Base-by-base conservation (phyloP, 73 alveolate genomes). In the Paramecium bursaria region DNA sequence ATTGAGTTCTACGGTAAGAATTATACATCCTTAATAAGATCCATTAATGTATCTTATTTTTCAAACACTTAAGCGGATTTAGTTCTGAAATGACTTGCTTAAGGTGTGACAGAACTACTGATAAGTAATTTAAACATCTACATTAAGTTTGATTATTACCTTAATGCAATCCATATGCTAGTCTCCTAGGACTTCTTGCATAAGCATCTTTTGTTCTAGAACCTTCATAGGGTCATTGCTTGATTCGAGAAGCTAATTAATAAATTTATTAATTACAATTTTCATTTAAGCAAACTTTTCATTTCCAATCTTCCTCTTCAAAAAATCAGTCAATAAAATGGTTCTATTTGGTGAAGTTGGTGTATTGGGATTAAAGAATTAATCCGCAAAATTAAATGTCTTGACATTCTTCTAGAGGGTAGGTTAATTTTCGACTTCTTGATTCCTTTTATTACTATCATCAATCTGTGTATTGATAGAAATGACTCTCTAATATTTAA, bases 331-430 rank as follows among this genome's bases (percentile, higher is more conserved):
- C 44, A 67, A 67, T 42, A 67, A 39, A 11, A 67, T 25, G 0
- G 82, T 25, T 35, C 82, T 31, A 67, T 67, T 67, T 17, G 82
- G 82, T 4, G 82, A 67, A 39, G 82, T 42, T n/a, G 82, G 82
- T 11, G 55, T 67, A 42, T 67, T 67, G 5, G 82, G 82, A 67
- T 67, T 67, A 21, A 67, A 67, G 4, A 67, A 67, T 1, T 17
- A 25, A 42, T 67, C 82, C 14, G 19, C 82, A n/a, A 67, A 67
- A 0, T 39, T n/a, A 23, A 67, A 39, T 35, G 57, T 30, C 44
- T 67, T 67, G 33, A 25, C 13, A 23, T 42, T 67, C 35, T 67
- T 67, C n/a, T 39, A 9, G 7, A 67, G 57, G 7, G 82, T 67
- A 19, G 82, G 82, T 67, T 67, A 67, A 47, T 42, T 67, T 14